These are phyloP conservation scores for Aspergillus bertholletiae DNA, from an alignment of 495 filamentous ascomycete species.

Conservation along the genomic window DNA sequence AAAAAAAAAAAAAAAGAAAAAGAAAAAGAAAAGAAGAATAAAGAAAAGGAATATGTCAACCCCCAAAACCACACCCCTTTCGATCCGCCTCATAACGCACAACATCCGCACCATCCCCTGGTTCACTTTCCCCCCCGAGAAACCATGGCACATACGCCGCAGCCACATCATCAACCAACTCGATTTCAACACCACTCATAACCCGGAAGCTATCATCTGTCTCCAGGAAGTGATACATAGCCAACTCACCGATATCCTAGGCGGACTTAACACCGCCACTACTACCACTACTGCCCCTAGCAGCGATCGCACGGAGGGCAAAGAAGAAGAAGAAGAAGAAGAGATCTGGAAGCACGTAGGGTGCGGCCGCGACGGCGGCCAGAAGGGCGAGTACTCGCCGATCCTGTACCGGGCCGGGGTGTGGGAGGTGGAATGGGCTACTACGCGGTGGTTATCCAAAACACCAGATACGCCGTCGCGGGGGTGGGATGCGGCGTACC, in stretches of 20 bases:
- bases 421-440: conserved; percentile 34
- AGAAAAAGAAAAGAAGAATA: neutral
- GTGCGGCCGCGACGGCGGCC: conserved; percentile 65
- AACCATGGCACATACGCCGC: conserved; percentile 57
- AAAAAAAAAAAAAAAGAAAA: neutral
- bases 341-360: conserved; percentile 60
- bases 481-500: conserved; percentile 54
- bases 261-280: conserved; percentile 39
- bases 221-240: conserved; percentile 71
- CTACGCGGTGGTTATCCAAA: conserved; percentile 51
- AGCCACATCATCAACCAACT: conserved; percentile 56
- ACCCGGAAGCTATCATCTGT: conserved; percentile 55
- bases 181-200: conserved; percentile 43
- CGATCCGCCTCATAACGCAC: conserved; percentile 61
- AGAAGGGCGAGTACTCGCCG: conserved; percentile 66
- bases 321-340: neutral
- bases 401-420: conserved; percentile 56
- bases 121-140: conserved; percentile 52
- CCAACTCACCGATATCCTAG: conserved; percentile 61
- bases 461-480: conserved; percentile 53
- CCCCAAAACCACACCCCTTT: conserved; percentile 12
- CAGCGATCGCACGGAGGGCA: neutral
- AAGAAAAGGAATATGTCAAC: neutral
- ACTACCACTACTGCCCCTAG: conserved; percentile 3
- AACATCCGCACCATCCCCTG: conserved; percentile 70